Evolutionary conservation across 352 stramenopile genomes (phyloP), one percentile per base, ranked within the genome.

Genomic region (Phytophthora tubulina): DNA sequence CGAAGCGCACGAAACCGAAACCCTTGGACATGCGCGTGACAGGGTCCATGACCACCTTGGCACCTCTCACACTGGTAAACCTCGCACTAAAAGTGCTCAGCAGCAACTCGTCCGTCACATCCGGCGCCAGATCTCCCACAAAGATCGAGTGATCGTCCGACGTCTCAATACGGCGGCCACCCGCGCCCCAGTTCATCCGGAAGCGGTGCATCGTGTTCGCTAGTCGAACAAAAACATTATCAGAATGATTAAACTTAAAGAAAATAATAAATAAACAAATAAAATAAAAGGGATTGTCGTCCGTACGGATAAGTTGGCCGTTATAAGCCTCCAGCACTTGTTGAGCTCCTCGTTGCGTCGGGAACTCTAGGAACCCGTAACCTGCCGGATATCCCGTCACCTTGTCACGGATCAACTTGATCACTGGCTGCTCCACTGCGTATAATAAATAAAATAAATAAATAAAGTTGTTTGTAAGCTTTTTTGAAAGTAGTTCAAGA

Each of bases 321-420:
- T 97, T 97, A 61, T 82, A 96, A 9, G 82, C 83, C 33, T 97
- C 90, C 10, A 98, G 75, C 46, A 97, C 91, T 59, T 85, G 75
- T 66, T 97, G 85, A 44, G 93, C 93, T 53, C 90, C 91, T 21
- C 72, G 83, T 63, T 93, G 83, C 17, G 87, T 89, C 50, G 82
- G 74, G 69, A 98, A 98, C 73, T 98, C 93, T 10, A 98, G 74
- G 70, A 98, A 98, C 10, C 93, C 91, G 76, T 98, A 98, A 6
- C 93, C 93, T 6, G 90, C 81, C 6, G 91, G 85, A 44, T 96
- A 94, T 3, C 91, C 91, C 70, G 92, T 97, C 44, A 91, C 78
- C 63, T 95, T 96, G 71, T 98, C 92, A 38, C 91, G 90, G 55
- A 98, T 97, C 38, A 98, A 71, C 78, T 97, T 97, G 44, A 98